Percentiles rank a stretch among this genome's conserved stretches.
These are phyloP conservation scores for Xerocomus nothofagi DNA, from an alignment of 1,284 basidiomycete species.

Conservation along the genomic window DNA sequence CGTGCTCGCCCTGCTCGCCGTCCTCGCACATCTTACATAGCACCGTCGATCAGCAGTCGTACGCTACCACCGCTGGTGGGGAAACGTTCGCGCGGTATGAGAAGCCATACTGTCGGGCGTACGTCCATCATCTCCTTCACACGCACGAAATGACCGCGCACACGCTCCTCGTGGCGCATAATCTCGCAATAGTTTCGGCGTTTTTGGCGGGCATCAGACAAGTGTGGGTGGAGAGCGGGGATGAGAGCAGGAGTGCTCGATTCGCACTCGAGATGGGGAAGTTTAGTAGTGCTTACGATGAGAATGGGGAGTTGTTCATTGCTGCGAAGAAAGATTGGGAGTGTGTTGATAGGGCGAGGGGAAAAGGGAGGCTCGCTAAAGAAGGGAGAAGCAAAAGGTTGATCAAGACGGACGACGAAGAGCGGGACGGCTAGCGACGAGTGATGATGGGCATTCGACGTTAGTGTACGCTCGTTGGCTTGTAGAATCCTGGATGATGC, in stretches of 20 bases:
- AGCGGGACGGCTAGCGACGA: not conserved
- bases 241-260: slow-evolving; percentile 15
- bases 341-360: slow-evolving; percentile 49
- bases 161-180: slow-evolving; percentile 70
- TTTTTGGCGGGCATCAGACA: slow-evolving; percentile 62
- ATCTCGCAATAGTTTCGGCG: slow-evolving; percentile 60
- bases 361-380: slow-evolving; percentile 29
- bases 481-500: not conserved
- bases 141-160: slow-evolving; percentile 88
- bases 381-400: slow-evolving; percentile 18
- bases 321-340: slow-evolving; percentile 58
- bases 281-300: slow-evolving; percentile 57
- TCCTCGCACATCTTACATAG: slow-evolving; percentile 50
- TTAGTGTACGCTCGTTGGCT: not conserved
- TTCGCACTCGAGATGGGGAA: slow-evolving; percentile 50
- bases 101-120: slow-evolving; percentile 60
- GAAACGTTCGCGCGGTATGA: slow-evolving; percentile 12
- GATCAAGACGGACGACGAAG: not conserved
- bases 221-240: slow-evolving; percentile 33
- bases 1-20: slow-evolving; percentile 57
- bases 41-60: slow-evolving; percentile 39
- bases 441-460: not conserved
- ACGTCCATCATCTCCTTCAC: slow-evolving; percentile 78
- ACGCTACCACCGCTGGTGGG: not conserved
- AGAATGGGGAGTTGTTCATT: slow-evolving; percentile 43